These are phyloP conservation scores for Colletotrichum sp. DNA, from an alignment of 2,329 filamentous ascomycete species.

Conservation along the genomic window DNA sequence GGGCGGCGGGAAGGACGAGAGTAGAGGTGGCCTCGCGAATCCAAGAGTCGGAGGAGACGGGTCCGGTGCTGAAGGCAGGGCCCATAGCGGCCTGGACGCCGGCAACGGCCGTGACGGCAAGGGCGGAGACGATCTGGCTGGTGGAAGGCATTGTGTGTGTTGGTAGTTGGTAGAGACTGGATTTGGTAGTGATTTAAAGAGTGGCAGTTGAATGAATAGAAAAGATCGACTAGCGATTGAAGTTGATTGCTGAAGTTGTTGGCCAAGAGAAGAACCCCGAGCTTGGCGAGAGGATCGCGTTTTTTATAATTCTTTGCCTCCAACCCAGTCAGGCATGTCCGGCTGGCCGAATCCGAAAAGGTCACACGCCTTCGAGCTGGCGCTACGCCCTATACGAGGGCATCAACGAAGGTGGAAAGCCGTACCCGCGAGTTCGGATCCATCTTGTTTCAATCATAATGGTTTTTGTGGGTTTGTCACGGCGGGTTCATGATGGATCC, in stretches of 20 bases:
- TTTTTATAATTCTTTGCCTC: neutral
- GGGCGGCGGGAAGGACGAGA: slow-evolving; percentile 42
- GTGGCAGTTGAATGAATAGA: neutral
- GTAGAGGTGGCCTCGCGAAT: slow-evolving; percentile 50
- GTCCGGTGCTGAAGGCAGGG: slow-evolving; percentile 48
- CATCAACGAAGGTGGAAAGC: neutral
- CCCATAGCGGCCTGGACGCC: slow-evolving; percentile 34
- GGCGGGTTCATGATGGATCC: neutral
- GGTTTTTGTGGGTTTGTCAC: neutral
- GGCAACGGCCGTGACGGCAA: slow-evolving; percentile 1
- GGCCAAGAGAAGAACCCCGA: neutral
- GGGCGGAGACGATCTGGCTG: slow-evolving; percentile 6
- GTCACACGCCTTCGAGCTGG: neutral
- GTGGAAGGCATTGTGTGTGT: slow-evolving; percentile 2
- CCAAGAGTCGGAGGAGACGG: slow-evolving; percentile 41
- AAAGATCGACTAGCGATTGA: neutral
- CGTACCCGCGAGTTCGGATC: neutral
- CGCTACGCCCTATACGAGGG: neutral
- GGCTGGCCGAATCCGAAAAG: neutral
- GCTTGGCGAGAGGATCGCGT: neutral
- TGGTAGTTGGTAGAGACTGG: neutral
- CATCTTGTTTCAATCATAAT: slow-evolving; percentile 3
- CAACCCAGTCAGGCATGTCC: too few relatives aligned
- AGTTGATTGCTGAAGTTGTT: neutral
- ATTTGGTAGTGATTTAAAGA: neutral